Evolutionary conservation across 208 protist genomes (phyloP).

Genomic region (Leptomonas pyrrhocoris): DNA sequence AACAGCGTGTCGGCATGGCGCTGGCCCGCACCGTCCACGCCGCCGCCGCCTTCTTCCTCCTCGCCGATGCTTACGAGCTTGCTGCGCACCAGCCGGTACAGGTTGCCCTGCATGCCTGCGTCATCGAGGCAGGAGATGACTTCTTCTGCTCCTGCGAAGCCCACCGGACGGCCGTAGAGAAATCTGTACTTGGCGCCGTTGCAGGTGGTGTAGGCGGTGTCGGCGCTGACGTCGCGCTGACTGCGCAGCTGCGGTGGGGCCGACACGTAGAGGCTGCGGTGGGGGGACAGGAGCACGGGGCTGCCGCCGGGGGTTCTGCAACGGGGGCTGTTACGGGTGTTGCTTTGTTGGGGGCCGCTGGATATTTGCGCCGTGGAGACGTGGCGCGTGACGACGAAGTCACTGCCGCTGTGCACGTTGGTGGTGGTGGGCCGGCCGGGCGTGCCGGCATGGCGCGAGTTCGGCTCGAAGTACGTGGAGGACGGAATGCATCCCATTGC

Average conservation of each 20-base stretch:
- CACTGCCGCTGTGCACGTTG: neutral
- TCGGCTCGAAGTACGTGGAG: constrained; percentile 14
- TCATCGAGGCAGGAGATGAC: constrained; percentile 23
- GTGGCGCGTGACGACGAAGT: constrained; percentile 2
- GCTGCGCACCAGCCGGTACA: constrained; percentile 25
- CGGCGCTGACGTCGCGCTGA: neutral
- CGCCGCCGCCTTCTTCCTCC: constrained; percentile 13
- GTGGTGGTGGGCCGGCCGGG: neutral
- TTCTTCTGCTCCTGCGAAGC: constrained; percentile 21
- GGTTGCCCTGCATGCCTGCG: constrained; percentile 14
- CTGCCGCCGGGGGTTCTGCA: neutral
- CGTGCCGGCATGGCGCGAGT: neutral
- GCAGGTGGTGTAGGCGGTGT: constrained; percentile 14
- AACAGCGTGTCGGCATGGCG: constrained; percentile 1
- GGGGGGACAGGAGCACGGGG: neutral
- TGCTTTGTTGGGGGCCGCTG: too few species aligned
- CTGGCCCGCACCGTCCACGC: neutral
- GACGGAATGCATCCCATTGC: constrained; percentile 16
- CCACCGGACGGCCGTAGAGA: constrained; percentile 13
- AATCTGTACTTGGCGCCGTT: constrained; percentile 10
- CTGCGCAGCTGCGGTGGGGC: constrained; percentile 3
- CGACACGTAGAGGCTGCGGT: neutral
- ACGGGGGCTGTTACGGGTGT: too few species aligned
- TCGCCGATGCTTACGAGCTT: constrained; percentile 23
- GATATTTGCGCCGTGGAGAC: neutral